Evolutionary conservation across 2,329 filamentous ascomycete species (phyloP), one percentile per base, ranked within the genome.

Genomic region (Trichophyton benhamiae): DNA sequence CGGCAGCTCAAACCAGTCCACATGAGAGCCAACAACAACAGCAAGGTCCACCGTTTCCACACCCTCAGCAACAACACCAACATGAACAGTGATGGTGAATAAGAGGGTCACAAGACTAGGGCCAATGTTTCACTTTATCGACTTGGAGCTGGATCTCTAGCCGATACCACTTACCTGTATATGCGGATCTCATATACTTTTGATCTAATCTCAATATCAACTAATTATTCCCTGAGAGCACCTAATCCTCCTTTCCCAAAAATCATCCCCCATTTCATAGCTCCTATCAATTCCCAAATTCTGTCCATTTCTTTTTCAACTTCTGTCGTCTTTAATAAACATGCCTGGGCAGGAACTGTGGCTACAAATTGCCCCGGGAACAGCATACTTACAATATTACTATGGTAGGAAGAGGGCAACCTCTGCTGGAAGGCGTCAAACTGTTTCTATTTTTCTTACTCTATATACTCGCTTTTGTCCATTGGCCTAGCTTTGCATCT

Each of bases 391-490:
- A 33, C 49, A 53, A 20, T 20, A 58, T 42, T 58, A 58, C 55
- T 58, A 58, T n/a, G 38, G 55, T 42, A 42, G 38, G 33, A 58
- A 38, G 61, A 61, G 62, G 59, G 59, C 62, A 48, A 63, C 62
- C 59, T 63, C 55, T 33, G 33, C 44, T 46, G 30, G 59, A 41
- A 57, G 57, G 59, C 59, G 59, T 61, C 44, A 33, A 58, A 58
- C 33, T 42, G 55, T 41, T 41, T 57, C 6, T 6, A 20, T 25
- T 41, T 41, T 57, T 30, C 27, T 33, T 41, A 27, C 13, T 9
- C 8, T 57, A 17, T 44, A 13, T 44, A 13, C 22, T 33, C 20
- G 7, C 49, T 11, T 41, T 27, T 33, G 17, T 61, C 13, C 53
- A 25, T 60, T 42, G 22, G 49, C 49, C 49, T 53, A 15, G 25